phyloP scores from a whole-genome alignment of 345 rosid species.

The Euphorbia pulcherrima region DNA sequence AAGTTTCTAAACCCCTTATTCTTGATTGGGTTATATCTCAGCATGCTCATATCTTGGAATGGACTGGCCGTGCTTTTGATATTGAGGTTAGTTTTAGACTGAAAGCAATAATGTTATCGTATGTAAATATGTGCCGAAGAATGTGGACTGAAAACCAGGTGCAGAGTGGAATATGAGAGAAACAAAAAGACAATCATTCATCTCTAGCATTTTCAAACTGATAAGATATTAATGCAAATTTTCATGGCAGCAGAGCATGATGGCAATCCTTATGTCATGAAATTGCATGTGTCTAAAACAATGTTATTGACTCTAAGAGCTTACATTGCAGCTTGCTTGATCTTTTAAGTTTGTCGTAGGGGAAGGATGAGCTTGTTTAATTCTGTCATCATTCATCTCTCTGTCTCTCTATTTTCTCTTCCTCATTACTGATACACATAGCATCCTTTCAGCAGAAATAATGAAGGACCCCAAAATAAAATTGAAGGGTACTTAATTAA shows the following conservation, averaged over 20 bases:
- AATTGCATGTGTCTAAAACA: not conserved
- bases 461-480: constrained; percentile 15
- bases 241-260: not conserved
- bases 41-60: constrained; percentile 82
- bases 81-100: constrained; percentile 61
- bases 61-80: constrained; percentile 89
- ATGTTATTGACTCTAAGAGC: constrained; percentile 1
- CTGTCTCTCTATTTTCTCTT: no score
- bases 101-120: not conserved
- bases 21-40: constrained; percentile 95
- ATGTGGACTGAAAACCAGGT: not conserved
- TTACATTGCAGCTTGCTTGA: not conserved
- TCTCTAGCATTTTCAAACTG: not conserved
- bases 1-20: constrained; percentile 65
- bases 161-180: not conserved
- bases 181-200: not conserved
- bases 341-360: not conserved
- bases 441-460: constrained; percentile 2
- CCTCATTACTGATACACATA: not conserved
- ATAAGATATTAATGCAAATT: not conserved
- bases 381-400: not conserved
- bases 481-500: not conserved
- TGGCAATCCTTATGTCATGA: not conserved
- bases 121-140: not conserved
- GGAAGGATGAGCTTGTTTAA: not conserved